Conservation (phyloP, 1,284 basidiomycete species). For the Fomitopsis betulina region DNA sequence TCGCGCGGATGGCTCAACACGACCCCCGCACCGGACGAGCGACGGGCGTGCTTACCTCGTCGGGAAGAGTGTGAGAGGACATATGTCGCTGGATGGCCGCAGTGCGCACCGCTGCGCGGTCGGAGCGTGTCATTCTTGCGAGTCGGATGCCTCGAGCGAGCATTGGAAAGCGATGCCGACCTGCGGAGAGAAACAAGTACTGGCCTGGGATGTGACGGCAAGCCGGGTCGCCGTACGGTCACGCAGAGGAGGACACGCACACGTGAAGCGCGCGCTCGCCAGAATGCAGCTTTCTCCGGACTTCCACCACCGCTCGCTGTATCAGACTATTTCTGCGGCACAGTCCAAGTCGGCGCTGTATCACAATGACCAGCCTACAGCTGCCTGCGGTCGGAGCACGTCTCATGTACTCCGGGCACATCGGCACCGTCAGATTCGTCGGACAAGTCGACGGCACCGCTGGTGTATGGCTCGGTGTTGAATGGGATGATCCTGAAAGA, state of each 20-base stretch:
- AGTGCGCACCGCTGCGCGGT: slow-evolving; percentile 39
- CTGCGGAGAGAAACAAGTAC: neutral
- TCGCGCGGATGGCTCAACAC: neutral
- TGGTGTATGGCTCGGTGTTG: slow-evolving; percentile 87
- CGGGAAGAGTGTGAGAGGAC: slow-evolving; percentile 16
- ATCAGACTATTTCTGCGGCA: neutral
- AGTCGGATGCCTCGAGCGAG: slow-evolving; percentile 21
- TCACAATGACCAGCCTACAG: neutral
- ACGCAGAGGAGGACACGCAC: neutral
- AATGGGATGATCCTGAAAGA: slow-evolving; percentile 85
- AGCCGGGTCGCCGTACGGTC: slow-evolving; percentile 1
- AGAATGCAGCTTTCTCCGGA: neutral
- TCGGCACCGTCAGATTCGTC: slow-evolving; percentile 69
- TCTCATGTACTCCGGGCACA: slow-evolving; percentile 42
- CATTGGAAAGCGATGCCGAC: slow-evolving; percentile 5
- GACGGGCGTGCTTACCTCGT: slow-evolving; percentile 7
- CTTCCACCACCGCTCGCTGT: neutral
- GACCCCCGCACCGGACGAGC: slow-evolving; percentile 1
- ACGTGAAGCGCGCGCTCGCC: slow-evolving; percentile 1
- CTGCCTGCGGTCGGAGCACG: slow-evolving; percentile 43
- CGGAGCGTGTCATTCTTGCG: slow-evolving; percentile 42
- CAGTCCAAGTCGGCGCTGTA: neutral
- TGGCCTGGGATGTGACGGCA: neutral
- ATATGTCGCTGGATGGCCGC: slow-evolving; percentile 58
- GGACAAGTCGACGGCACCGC: slow-evolving; percentile 63